Evolutionary conservation across 2,329 filamentous ascomycete species (phyloP), one percentile per base, ranked within the genome.

Genomic region (Fusarium verticillioides): DNA sequence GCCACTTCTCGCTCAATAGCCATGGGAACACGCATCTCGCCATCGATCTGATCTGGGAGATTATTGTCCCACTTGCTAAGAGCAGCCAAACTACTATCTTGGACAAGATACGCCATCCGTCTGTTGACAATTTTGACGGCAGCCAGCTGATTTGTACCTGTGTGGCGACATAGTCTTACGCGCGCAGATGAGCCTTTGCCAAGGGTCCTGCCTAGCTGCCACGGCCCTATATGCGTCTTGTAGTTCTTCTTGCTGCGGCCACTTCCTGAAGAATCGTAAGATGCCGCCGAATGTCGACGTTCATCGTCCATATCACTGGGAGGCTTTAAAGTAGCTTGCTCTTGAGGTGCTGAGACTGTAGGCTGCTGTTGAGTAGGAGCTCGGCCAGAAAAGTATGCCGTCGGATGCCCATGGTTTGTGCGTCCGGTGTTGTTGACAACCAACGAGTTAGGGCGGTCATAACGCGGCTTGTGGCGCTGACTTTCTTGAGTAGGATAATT

Each of bases 91-190:
- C 95, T 98, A 74, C 94, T 92, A 58, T 95, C 94, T 72, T 96
- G 93, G 4, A 94, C 92, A 78, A 95, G 89, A 68, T 93, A 91
- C 18, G 93, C 94, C 59, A 90, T 93, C 65, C 89, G 89, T 81
- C 97, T 95, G 65, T 94, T 94, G 34, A 99, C 94, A 78, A 99
- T 98, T 85, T 99, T 99, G 79, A 98, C 93, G 5, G 96, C 96
- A 8, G 95, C 96, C 56, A 92, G 87, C 78, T 97, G 92, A 15
- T 93, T 90, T 8, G 94, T 96, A 28, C 90, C 83, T 30, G 87
- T 88, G 83, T 99, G 95, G 71, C 94, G 91, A 28, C 96, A 97
- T 40, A 96, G 86, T 61, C 96, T 90, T 21, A 99, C 96, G 34
- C 94, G 90, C 19, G 95, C 96, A 56, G 94, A 97, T 4, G 95